Base-by-base conservation (phyloP, 352 stramenopile genomes). In the Globisporangium apiculatum region DNA sequence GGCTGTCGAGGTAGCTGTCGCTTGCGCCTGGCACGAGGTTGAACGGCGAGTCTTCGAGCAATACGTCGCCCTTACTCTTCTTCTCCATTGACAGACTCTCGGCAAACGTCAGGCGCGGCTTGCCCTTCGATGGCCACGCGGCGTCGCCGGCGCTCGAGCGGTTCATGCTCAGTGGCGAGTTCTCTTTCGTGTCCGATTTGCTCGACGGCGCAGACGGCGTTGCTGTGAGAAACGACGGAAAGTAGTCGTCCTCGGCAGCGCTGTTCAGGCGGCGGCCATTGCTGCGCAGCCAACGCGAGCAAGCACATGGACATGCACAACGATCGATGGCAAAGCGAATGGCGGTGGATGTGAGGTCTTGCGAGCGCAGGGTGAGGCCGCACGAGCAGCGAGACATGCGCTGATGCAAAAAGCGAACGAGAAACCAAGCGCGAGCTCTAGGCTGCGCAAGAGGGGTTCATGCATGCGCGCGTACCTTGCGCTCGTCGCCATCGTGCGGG, bases 21-120 rank as follows among this genome's bases (percentile, higher is more conserved):
- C 65, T 68, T 18, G 45, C 61, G 0, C 47, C 45, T 3, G 53
- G 47, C 14, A 61, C 62, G 51, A 79, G 75, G 61, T 69, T 83
- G 61, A 89, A 89, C n/a, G 79, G 76, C 10, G 79, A 89, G 60
- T 87, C 69, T 17, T 79, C 72, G 43, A 73, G 58, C 41, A 76
- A 17, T 41, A 75, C 61, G 75, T 85, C 64, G 49, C 60, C 67
- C 45, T 71, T 67, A 42, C 64, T 75, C 38, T 56, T 61, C 60
- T 78, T 73, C 42, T 81, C 78, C 77, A 89, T 89, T 41, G 73
- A 82, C 43, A 89, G 70, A 51, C 76, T 87, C 68, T 89, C 79
- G 7, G 72, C 73, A 50, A 84, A 89, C 45, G 71, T 87, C 48
- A 87, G 58, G 15, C 79, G 76, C 12, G 74, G 75, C 6, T 68